phyloP scores from a whole-genome alignment of 164 flowering plant species.

The Vitis labrusca region DNA sequence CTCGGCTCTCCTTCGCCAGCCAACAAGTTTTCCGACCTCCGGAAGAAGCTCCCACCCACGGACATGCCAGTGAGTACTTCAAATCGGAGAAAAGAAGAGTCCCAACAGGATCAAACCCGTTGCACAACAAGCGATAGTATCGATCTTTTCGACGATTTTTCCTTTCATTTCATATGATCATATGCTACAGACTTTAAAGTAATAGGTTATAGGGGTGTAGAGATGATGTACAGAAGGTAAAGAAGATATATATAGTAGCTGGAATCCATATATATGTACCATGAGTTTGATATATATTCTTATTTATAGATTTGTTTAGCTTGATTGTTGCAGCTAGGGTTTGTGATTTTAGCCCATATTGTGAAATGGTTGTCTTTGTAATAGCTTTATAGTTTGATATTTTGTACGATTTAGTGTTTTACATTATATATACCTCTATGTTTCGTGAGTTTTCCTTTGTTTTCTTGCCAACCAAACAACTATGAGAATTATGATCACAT shows the following conservation, averaged over 20 bases:
- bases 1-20: constrained; percentile 6
- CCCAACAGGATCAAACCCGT: constrained; percentile 58
- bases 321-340: no score
- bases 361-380: no score
- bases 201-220: not conserved
- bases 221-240: constrained; percentile 16
- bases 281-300: no score
- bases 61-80: constrained; percentile 15
- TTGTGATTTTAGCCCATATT: no score
- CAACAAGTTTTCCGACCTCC: constrained; percentile 13
- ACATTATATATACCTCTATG: no score
- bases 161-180: not conserved
- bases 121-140: constrained; percentile 42
- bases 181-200: not conserved
- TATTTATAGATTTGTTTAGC: no score
- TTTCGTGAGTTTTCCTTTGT: no score
- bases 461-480: no score
- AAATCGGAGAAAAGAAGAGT: constrained; percentile 42
- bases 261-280: not conserved
- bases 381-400: no score
- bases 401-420: no score
- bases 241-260: not conserved
- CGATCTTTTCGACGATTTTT: not conserved
- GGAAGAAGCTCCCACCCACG: not conserved
- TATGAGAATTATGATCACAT: no score